Evolutionary conservation across 2,329 filamentous ascomycete species (phyloP).

Genomic region (Didymellaceae sp.): DNA sequence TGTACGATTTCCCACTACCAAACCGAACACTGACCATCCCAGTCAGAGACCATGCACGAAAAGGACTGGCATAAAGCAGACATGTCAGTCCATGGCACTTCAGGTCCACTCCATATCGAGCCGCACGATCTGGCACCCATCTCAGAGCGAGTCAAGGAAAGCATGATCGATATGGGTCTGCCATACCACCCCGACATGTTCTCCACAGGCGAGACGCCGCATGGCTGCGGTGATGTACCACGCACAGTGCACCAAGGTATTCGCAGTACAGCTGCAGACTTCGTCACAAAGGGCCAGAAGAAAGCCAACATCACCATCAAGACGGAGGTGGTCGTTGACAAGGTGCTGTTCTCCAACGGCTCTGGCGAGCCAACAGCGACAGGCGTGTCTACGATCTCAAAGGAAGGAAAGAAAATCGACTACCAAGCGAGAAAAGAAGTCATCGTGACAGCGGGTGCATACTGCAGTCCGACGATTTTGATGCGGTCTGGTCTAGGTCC

Average conservation of each 20-base stretch:
- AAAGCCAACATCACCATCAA: slow-evolving; percentile 47
- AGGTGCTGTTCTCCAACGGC: slow-evolving; percentile 53
- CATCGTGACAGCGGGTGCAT: slow-evolving; percentile 42
- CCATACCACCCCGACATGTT: slow-evolving; percentile 67
- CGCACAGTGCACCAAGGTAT: slow-evolving; percentile 42
- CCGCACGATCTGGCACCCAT: slow-evolving; percentile 67
- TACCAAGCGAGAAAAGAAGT: slow-evolving; percentile 47
- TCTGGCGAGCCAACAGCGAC: slow-evolving; percentile 52
- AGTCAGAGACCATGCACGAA: slow-evolving; percentile 63
- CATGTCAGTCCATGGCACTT: slow-evolving; percentile 52
- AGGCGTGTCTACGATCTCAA: slow-evolving; percentile 54
- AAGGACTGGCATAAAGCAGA: slow-evolving; percentile 64
- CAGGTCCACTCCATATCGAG: slow-evolving; percentile 62
- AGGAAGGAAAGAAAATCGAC: slow-evolving; percentile 48
- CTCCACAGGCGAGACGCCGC: slow-evolving; percentile 50
- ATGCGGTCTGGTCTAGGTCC: slow-evolving; percentile 66
- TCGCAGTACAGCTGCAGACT: slow-evolving; percentile 39
- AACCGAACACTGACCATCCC: neutral
- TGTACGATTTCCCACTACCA: neutral
- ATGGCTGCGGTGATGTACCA: slow-evolving; percentile 42
- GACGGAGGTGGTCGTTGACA: slow-evolving; percentile 46
- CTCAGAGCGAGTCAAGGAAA: slow-evolving; percentile 61
- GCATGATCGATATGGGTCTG: slow-evolving; percentile 62
- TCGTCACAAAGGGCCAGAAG: slow-evolving; percentile 52
- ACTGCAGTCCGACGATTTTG: slow-evolving; percentile 49